Percentiles rank a stretch among this genome's conserved stretches.
Evolutionary conservation across 768 basidiomycete genomes (phyloP).

Genomic region (Russula sp.): DNA sequence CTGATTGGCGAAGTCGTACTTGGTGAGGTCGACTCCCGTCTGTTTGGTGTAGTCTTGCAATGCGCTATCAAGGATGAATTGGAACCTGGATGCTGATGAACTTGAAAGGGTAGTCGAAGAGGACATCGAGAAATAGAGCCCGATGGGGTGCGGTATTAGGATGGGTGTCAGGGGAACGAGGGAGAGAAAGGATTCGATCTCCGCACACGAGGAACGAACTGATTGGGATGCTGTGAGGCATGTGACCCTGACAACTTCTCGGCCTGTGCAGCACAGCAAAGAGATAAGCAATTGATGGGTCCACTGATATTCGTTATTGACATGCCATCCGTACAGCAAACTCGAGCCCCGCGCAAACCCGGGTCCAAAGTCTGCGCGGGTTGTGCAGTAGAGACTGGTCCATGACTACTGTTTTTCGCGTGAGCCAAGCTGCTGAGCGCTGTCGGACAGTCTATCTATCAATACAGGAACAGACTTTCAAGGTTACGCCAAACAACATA

Average conservation of each 20-base stretch:
- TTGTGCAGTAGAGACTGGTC: no score
- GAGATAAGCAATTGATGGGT: background rate
- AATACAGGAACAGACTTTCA: background rate
- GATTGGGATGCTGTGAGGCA: background rate
- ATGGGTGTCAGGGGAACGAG: background rate
- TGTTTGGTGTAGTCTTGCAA: conserved; percentile 11
- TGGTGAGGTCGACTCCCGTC: conserved; percentile 14
- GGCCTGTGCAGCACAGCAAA: background rate
- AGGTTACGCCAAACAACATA: no score
- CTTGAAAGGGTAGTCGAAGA: background rate
- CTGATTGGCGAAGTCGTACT: background rate
- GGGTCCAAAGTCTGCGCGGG: no score
- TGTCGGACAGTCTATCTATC: background rate
- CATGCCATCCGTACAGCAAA: no score
- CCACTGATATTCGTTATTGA: no score
- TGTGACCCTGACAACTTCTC: background rate
- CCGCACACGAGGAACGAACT: background rate
- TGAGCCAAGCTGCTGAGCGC: no score
- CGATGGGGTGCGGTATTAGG: background rate
- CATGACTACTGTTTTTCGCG: no score
- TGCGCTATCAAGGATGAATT: background rate
- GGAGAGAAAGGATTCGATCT: background rate
- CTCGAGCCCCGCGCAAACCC: no score
- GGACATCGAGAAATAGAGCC: background rate
- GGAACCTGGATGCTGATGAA: background rate